Percentiles rank a stretch among this genome's conserved stretches.
phyloP scores from a whole-genome alignment of 1,284 basidiomycete genomes.

The Cryptococcus hybrid region DNA sequence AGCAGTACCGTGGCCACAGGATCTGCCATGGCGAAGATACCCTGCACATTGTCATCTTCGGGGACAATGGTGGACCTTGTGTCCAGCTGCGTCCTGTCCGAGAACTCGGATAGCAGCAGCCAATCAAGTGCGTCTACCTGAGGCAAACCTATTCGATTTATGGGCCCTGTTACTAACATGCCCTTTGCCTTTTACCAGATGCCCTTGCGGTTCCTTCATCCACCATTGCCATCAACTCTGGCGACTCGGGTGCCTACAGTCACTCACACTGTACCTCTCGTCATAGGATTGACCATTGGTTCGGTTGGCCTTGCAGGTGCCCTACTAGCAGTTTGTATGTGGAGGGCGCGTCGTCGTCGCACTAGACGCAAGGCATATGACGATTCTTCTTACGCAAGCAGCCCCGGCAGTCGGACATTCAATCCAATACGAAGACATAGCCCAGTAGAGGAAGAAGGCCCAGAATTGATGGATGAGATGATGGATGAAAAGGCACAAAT shows the following conservation, averaged over 20 bases:
- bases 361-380: no score
- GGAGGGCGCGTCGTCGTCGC: no score
- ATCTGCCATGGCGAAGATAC: no score
- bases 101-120: background rate
- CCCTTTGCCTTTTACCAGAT: background rate
- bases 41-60: no score
- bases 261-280: conserved; percentile 11
- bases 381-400: conserved; percentile 7
- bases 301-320: conserved; percentile 10
- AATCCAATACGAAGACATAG: no score
- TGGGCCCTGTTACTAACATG: background rate
- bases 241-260: conserved; percentile 13
- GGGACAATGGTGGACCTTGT: no score
- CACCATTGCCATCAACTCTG: background rate
- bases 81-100: no score
- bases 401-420: no score
- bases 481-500: no score
- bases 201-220: background rate
- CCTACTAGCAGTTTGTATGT: conserved; percentile 12
- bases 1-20: background rate
- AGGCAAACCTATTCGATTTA: background rate
- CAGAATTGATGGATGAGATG: conserved; percentile 22
- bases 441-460: conserved; percentile 22
- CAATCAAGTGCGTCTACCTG: background rate
- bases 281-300: conserved; percentile 21